Percentiles rank a stretch among this genome's conserved stretches.
These are phyloP conservation scores for Rostrohypoxylon terebratum DNA, from an alignment of 495 filamentous ascomycete genomes.

Conservation along the genomic window DNA sequence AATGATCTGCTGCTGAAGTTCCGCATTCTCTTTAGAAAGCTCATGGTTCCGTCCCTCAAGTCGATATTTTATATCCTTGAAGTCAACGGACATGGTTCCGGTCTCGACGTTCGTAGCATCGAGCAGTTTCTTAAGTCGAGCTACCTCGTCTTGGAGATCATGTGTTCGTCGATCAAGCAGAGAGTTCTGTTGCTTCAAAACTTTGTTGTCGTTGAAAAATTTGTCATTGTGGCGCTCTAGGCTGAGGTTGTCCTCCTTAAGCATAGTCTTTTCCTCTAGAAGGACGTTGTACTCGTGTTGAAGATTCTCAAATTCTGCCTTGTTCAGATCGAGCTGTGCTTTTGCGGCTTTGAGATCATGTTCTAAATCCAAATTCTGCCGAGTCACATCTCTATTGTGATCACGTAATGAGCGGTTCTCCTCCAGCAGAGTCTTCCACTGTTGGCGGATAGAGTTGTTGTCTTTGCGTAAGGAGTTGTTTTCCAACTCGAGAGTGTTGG, in stretches of 20 bases:
- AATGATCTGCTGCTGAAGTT: constrained; percentile 37
- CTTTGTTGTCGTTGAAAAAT: constrained; percentile 61
- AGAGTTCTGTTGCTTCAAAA: constrained; percentile 56
- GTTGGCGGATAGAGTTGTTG: constrained; percentile 48
- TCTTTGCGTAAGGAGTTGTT: constrained; percentile 51
- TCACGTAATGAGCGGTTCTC: constrained; percentile 48
- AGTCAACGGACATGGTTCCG: constrained; percentile 37
- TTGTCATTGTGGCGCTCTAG: constrained; percentile 61
- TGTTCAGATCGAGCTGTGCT: constrained; percentile 51
- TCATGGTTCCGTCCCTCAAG: constrained; percentile 32
- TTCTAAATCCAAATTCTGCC: constrained; percentile 54
- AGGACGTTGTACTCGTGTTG: constrained; percentile 46
- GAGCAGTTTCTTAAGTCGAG: constrained; percentile 49
- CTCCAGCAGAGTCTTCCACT: constrained; percentile 43
- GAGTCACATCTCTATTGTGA: constrained; percentile 44
- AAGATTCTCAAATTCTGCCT: constrained; percentile 52
- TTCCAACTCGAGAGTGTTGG: constrained; percentile 45
- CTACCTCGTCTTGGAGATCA: constrained; percentile 54
- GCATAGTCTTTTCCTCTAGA: constrained; percentile 51
- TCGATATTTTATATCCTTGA: constrained; percentile 38
- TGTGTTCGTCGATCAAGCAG: constrained; percentile 43
- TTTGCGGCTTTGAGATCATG: constrained; percentile 52
- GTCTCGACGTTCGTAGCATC: constrained; percentile 40
- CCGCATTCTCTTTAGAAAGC: constrained; percentile 35
- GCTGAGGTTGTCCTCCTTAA: constrained; percentile 57